These are phyloP conservation scores for Cyberlindnera nakhonratchasimensis DNA, from an alignment of 805 yeast species.

Conservation along the genomic window DNA sequence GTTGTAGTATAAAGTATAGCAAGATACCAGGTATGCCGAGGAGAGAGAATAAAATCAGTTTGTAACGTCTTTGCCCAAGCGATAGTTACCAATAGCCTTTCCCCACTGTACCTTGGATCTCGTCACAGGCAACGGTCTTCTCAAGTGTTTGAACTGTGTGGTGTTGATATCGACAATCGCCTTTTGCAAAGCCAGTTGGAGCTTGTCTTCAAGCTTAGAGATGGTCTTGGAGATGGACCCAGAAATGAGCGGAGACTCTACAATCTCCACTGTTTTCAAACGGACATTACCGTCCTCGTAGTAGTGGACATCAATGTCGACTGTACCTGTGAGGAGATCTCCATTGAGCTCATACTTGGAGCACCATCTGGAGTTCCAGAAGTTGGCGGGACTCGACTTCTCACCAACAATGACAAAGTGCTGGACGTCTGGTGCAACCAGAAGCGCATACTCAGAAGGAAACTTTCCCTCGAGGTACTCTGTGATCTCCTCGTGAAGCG, in stretches of 20 bases:
- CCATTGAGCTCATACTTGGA: conserved; percentile 51
- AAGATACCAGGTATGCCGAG: too few relatives aligned
- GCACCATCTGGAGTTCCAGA: conserved; percentile 87
- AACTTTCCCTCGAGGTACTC: conserved; percentile 62
- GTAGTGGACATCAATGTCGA: conserved; percentile 78
- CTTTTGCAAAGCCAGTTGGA: conserved; percentile 56
- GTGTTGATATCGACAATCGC: conserved; percentile 75
- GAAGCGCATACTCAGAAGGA: conserved; percentile 49
- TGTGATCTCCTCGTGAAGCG: conserved; percentile 21
- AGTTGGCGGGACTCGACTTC: conserved; percentile 69
- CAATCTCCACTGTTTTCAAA: conserved; percentile 46
- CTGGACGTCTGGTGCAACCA: conserved; percentile 27
- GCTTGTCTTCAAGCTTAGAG: conserved; percentile 50
- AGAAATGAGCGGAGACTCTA: conserved; percentile 23
- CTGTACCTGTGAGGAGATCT: conserved; percentile 45
- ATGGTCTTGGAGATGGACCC: conserved; percentile 43
- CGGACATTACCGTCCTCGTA: conserved; percentile 96
- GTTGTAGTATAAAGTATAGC: too few relatives aligned
- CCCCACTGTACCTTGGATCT: conserved; percentile 95
- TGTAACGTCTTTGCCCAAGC: conserved; percentile 78
- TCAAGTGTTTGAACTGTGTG: conserved; percentile 70
- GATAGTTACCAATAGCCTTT: conserved; percentile 83
- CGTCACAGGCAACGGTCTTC: conserved; percentile 91
- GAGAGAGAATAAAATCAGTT: conserved; percentile 21
- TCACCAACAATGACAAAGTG: conserved; percentile 63